A percentile compares a stretch with the other conserved stretches of the same genome.
phyloP scores from a whole-genome alignment of 495 filamentous ascomycete genomes.

The Ramalina intermedia region DNA sequence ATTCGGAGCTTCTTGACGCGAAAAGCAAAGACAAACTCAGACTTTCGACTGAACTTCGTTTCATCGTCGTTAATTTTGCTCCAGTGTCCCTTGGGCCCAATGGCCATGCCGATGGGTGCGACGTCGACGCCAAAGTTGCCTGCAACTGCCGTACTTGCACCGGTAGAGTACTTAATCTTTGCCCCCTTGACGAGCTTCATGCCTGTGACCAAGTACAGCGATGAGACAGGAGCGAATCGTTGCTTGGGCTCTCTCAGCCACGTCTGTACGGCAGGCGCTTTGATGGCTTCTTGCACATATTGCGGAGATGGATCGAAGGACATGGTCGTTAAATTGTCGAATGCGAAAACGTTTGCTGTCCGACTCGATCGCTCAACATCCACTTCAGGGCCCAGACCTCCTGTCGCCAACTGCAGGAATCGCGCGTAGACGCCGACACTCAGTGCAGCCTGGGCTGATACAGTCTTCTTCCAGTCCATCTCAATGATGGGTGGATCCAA shows the following conservation, averaged over 20 bases:
- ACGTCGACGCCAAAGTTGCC: constrained; percentile 17
- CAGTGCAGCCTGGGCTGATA: constrained; percentile 15
- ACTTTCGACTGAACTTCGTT: constrained; percentile 16
- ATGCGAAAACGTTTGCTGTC: constrained; percentile 14
- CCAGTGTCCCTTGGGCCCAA: constrained; percentile 18
- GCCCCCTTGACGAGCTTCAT: constrained; percentile 22
- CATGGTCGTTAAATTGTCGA: constrained; percentile 18
- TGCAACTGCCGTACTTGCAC: constrained; percentile 10
- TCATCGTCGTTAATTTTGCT: constrained; percentile 14
- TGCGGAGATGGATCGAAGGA: constrained; percentile 18
- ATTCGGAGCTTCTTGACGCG: constrained; percentile 20
- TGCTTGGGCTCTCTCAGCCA: constrained; percentile 19
- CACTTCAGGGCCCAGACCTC: constrained; percentile 16
- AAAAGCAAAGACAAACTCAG: constrained; percentile 22
- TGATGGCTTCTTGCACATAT: constrained; percentile 18
- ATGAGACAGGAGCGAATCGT: constrained; percentile 10
- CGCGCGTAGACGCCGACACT: constrained; percentile 21
- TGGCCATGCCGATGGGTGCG: constrained; percentile 10
- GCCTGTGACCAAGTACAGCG: constrained; percentile 20
- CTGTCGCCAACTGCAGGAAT: constrained; percentile 21
- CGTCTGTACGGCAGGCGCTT: constrained; percentile 20
- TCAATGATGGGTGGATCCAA: constrained; percentile 18
- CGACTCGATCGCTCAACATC: constrained; percentile 12
- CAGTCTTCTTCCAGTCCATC: constrained; percentile 21
- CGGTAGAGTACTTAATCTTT: constrained; percentile 20